Evolutionary conservation across 306 rosid species (phyloP).

Genomic region (Inga laurina): DNA sequence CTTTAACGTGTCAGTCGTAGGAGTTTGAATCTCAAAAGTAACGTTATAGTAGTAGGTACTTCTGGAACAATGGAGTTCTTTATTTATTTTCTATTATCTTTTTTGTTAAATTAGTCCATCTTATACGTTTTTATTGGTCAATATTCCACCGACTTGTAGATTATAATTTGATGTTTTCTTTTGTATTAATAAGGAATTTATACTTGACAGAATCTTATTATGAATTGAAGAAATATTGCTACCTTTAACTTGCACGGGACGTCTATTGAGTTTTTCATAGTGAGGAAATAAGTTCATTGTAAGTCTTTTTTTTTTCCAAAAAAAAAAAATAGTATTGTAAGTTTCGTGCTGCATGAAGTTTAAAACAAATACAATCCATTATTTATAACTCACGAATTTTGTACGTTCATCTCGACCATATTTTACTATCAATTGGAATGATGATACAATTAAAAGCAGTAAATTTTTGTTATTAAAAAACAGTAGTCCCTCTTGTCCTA

Average conservation of each 20-base stretch:
- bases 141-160: background rate
- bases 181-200: background rate
- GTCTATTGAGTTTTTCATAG: background rate
- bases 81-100: constrained; percentile 5
- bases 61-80: background rate
- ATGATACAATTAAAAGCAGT: too few species aligned
- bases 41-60: background rate
- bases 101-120: background rate
- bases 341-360: background rate
- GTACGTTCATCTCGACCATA: too few species aligned
- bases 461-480: too few species aligned
- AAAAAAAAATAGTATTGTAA: too few species aligned
- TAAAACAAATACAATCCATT: too few species aligned
- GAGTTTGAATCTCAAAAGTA: constrained; percentile 1
- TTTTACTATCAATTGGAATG: too few species aligned
- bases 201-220: background rate
- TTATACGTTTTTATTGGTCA: background rate
- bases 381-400: too few species aligned
- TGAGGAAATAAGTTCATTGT: background rate
- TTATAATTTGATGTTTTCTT: background rate
- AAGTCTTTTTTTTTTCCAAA: background rate
- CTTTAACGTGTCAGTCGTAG: background rate
- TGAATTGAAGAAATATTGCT: background rate
- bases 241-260: background rate
- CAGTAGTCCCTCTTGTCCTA: too few species aligned